These are phyloP conservation scores for Fusarium succisae DNA, from an alignment of 2,329 filamentous ascomycete genomes.

Conservation along the genomic window DNA sequence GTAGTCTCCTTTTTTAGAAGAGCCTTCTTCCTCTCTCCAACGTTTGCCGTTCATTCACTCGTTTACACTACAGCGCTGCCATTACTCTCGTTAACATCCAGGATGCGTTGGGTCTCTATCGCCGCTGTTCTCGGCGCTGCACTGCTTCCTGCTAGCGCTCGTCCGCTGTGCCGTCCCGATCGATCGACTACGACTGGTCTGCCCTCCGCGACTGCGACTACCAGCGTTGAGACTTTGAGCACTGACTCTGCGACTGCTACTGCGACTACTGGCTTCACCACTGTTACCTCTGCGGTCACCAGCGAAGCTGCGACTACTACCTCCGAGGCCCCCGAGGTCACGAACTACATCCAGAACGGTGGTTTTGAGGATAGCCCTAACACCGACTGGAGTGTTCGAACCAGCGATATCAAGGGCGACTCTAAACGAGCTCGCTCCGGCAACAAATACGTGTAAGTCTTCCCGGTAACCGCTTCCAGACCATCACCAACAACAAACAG, in stretches of 20 bases:
- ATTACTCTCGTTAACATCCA: constrained; percentile 16
- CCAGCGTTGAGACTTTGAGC: neutral
- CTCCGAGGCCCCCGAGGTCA: rapidly evolving
- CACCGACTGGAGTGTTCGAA: neutral
- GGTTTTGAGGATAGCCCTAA: neutral
- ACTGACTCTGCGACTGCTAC: neutral
- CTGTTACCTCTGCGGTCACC: neutral
- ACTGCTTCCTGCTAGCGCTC: constrained; percentile 5
- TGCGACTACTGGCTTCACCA: neutral
- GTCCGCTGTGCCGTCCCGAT: constrained; percentile 5
- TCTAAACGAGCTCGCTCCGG: neutral
- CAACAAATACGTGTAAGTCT: neutral
- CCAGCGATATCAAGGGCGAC: neutral
- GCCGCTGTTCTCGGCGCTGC: constrained; percentile 10
- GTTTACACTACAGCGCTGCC: neutral
- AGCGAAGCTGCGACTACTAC: neutral
- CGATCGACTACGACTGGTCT: neutral
- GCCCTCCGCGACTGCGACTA: neutral
- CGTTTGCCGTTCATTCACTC: neutral
- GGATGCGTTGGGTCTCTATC: constrained; percentile 31
- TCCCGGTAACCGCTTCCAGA: rapidly evolving
- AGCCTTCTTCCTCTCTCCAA: neutral
- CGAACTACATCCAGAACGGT: neutral
- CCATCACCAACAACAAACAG: neutral
- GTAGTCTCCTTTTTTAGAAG: neutral